phyloP scores from a whole-genome alignment of 805 yeast species.

The Wickerhamomyces queroliae region DNA sequence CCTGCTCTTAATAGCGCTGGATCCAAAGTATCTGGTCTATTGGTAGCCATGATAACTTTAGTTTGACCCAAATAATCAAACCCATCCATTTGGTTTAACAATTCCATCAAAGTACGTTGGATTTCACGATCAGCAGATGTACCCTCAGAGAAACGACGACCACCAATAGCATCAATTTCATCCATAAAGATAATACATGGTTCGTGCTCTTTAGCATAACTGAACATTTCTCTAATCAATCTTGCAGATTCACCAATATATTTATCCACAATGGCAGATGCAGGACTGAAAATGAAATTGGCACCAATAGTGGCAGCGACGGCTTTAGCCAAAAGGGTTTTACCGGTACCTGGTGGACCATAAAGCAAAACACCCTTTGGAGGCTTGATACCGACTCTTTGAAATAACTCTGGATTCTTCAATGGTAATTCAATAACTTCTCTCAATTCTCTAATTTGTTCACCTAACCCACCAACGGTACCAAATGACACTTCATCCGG shows the following conservation, averaged over 20 bases:
- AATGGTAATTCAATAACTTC: conserved; percentile 97
- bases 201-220: conserved; percentile 95
- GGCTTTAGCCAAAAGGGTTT: conserved; percentile 92
- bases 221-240: conserved; percentile 94
- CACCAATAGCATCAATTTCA: conserved; percentile 98
- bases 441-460: conserved; percentile 92
- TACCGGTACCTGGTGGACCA: conserved; percentile 99
- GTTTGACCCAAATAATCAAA: conserved; percentile 96
- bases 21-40: conserved; percentile 95
- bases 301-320: conserved; percentile 99
- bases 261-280: conserved; percentile 95
- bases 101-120: conserved; percentile 96
- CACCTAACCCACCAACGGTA: conserved; percentile 94
- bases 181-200: conserved; percentile 98
- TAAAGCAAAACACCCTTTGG: conserved; percentile 95
- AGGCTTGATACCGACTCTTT: conserved; percentile 96
- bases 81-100: conserved; percentile 97
- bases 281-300: conserved; percentile 96
- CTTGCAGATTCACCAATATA: conserved; percentile 98
- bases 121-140: conserved; percentile 98
- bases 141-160: conserved; percentile 95
- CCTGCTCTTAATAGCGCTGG: conserved; percentile 98
- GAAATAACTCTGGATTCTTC: conserved; percentile 93
- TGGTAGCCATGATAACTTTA: conserved; percentile 98
- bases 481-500: conserved; percentile 96